Percentiles rank a stretch among this genome's conserved stretches.
phyloP scores from a whole-genome alignment of 129 eudicot genomes.

The Flaveria ramosissima region DNA sequence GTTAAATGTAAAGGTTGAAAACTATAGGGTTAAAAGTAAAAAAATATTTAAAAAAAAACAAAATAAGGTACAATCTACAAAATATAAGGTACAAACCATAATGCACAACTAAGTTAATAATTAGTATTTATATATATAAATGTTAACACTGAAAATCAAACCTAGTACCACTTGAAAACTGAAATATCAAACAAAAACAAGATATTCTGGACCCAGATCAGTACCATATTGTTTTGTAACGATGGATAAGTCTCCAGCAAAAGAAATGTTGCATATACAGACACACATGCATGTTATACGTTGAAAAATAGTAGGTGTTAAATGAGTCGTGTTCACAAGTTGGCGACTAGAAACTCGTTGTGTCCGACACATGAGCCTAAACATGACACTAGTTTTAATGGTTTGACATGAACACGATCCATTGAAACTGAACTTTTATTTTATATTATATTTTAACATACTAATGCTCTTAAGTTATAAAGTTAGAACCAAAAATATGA shows the following conservation, averaged over 20 bases:
- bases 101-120: too few relatives aligned
- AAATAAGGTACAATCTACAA: too few relatives aligned
- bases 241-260: background rate
- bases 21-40: too few relatives aligned
- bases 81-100: too few relatives aligned
- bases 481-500: background rate
- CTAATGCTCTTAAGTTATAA: background rate
- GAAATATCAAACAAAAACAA: background rate
- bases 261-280: background rate
- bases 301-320: background rate
- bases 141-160: background rate
- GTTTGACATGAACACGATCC: background rate
- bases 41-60: too few relatives aligned
- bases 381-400: background rate
- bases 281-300: background rate
- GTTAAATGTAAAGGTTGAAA: too few relatives aligned
- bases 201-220: background rate
- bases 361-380: background rate
- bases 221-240: background rate
- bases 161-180: background rate
- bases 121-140: too few relatives aligned
- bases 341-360: background rate
- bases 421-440: background rate
- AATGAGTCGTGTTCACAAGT: background rate
- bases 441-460: background rate